Evolutionary conservation across 2,329 filamentous ascomycete genomes (phyloP).

Genomic region (Pyricularia sp.): DNA sequence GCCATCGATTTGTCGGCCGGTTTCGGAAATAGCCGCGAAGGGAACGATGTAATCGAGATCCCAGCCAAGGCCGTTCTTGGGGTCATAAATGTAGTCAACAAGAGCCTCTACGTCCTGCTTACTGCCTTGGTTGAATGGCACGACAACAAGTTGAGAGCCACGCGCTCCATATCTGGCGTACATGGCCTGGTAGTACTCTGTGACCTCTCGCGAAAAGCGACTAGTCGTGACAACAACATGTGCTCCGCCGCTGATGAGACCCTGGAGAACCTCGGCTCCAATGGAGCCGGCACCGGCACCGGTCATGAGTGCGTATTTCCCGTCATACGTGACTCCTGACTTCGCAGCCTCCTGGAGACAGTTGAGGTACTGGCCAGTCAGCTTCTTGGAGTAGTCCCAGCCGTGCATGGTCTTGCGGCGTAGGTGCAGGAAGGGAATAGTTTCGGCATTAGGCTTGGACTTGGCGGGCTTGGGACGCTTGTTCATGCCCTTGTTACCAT

Average conservation of each 20-base stretch:
- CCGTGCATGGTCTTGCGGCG: conserved; percentile 90
- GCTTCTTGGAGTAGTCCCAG: conserved; percentile 99
- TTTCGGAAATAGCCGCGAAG: conserved; percentile 96
- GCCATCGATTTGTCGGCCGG: conserved; percentile 91
- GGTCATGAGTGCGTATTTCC: conserved; percentile 96
- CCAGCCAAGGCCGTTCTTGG: conserved; percentile 95
- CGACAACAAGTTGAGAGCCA: conserved; percentile 93
- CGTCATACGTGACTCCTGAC: conserved; percentile 80
- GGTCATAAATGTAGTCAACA: conserved; percentile 91
- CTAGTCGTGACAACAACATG: conserved; percentile 96
- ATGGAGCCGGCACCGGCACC: conserved; percentile 97
- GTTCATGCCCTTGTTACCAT: conserved; percentile 59
- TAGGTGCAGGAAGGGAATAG: conserved; percentile 93
- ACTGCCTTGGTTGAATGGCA: conserved; percentile 98
- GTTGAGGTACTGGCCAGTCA: conserved; percentile 87
- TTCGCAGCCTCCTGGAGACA: conserved; percentile 83
- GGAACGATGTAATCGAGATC: conserved; percentile 94
- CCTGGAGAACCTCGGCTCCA: conserved; percentile 91
- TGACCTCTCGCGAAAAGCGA: conserved; percentile 92
- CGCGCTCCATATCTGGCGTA: conserved; percentile 90
- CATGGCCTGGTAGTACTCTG: conserved; percentile 98
- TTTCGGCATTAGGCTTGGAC: conserved; percentile 88
- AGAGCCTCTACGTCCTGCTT: conserved; percentile 95
- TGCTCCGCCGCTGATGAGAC: conserved; percentile 90
- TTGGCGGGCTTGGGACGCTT: conserved; percentile 47